A percentile compares a stretch with the other conserved stretches of the same genome.
Evolutionary conservation across 345 rosid species (phyloP).

Genomic region (Hypericum perforatum): DNA sequence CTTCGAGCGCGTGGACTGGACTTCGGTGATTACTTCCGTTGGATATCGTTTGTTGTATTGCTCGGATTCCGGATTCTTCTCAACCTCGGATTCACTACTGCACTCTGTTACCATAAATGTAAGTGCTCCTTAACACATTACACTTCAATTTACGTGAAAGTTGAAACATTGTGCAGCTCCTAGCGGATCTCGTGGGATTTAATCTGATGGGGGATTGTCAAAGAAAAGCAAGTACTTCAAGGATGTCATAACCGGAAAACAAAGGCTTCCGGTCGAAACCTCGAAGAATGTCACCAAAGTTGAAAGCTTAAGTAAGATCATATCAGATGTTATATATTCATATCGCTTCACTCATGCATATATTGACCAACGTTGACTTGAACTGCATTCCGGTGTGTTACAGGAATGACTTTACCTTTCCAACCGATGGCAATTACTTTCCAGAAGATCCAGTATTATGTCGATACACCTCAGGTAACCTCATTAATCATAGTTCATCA

Average conservation of each 20-base stretch:
- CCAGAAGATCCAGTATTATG: constrained; percentile 20
- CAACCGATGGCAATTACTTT: constrained; percentile 27
- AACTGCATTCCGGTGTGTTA: background rate
- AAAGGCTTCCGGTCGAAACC: constrained; percentile 1
- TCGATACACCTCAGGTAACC: constrained; percentile 27
- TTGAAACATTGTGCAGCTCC: constrained; percentile 73
- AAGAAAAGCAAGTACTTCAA: constrained; percentile 8
- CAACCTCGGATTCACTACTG: constrained; percentile 52
- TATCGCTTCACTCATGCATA: too few relatives aligned
- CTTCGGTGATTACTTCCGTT: constrained; percentile 38
- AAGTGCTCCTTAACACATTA: constrained; percentile 10
- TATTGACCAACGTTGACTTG: too few relatives aligned
- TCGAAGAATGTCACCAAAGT: constrained; percentile 6
- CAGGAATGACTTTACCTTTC: constrained; percentile 27
- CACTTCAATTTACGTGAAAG: too few relatives aligned
- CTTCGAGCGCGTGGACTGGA: constrained; percentile 56
- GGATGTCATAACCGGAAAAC: constrained; percentile 4
- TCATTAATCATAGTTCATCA: background rate
- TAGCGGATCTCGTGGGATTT: constrained; percentile 51
- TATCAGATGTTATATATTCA: too few relatives aligned
- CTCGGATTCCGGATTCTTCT: constrained; percentile 45
- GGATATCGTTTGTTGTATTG: constrained; percentile 60
- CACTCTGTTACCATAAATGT: constrained; percentile 61
- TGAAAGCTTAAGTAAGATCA: constrained; percentile 17
- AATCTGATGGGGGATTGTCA: constrained; percentile 35